Evolutionary conservation across 495 filamentous ascomycete species (phyloP), one percentile per base, ranked within the genome.

Genomic region (Friedmanniomyces simplex): DNA sequence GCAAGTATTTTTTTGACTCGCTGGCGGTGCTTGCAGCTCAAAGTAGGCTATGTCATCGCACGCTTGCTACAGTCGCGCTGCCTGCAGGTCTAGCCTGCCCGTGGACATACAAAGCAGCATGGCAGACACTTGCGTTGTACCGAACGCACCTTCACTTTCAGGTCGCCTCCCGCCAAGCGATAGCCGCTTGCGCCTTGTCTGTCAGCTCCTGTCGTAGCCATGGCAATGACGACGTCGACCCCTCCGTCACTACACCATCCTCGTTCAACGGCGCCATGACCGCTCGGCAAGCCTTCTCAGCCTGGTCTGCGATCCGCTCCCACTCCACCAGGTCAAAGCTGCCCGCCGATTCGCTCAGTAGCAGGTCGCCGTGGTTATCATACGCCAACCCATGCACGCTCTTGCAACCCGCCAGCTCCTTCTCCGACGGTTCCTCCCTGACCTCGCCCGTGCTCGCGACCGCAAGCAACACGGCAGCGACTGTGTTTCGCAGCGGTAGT

Each of bases 331-430:
- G 75, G 21, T 79, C 80, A 63, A 96, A 97, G 30, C 72, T 70
- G 0, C 91, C 91, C 64, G 91, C 81, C 66, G 89, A 94, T 67
- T 95, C 86, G 34, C 79, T 83, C 42, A 95, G 69, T 18, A 95
- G 70, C 30, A 95, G 69, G 52, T 89, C 85, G 18, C 83, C 80
- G 50, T 82, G 80, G 6, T 82, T 85, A 25, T 85, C 86, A 62
- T 90, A 91, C 1, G 82, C 84, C 30, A 96, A 70, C 24, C 86
- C 86, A 65, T 94, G 88, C 28, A 88, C 48, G 36, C 61, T 60
- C 52, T 37, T 41, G 24, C 52, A 76, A 11, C 88, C 89, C 24
- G 72, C 71, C 12, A 86, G 74, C 45, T 72, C 65, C 1, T 79
- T 57, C 16, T 60, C 69, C 2, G 78, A 78, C 18, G 85, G 82